phyloP scores from a whole-genome alignment of 495 filamentous ascomycete genomes.

The Umbilicaria muhlenbergii region DNA sequence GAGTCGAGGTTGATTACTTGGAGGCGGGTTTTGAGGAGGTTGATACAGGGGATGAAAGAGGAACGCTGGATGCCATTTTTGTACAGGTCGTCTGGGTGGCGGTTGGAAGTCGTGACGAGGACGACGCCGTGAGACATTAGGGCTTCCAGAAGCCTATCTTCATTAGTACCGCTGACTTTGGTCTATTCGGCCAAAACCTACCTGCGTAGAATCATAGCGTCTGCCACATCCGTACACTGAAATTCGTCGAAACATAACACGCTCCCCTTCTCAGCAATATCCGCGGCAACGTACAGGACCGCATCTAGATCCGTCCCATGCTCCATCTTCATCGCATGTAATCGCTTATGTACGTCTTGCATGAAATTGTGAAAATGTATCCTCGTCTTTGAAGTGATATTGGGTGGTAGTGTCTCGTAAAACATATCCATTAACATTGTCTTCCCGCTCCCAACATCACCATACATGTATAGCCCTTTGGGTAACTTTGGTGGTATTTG shows the following conservation, averaged over 20 bases:
- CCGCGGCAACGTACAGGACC: constrained; percentile 81
- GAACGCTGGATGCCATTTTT: constrained; percentile 95
- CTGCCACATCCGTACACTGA: constrained; percentile 95
- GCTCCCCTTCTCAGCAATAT: constrained; percentile 69
- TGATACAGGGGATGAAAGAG: constrained; percentile 90
- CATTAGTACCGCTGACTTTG: constrained; percentile 1
- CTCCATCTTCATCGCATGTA: constrained; percentile 79
- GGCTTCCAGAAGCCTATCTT: constrained; percentile 58
- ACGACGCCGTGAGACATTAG: constrained; percentile 96
- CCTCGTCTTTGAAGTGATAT: constrained; percentile 73
- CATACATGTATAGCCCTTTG: constrained; percentile 85
- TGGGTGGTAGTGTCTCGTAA: constrained; percentile 75
- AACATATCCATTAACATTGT: constrained; percentile 99
- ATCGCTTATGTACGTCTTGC: constrained; percentile 89
- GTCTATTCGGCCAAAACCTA: constrained; percentile 11
- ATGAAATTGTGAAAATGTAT: constrained; percentile 99
- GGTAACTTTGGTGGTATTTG: constrained; percentile 58
- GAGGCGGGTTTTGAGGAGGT: constrained; percentile 66
- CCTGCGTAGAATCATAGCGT: constrained; percentile 92
- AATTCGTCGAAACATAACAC: constrained; percentile 98
- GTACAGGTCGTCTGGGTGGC: constrained; percentile 91
- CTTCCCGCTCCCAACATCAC: constrained; percentile 95
- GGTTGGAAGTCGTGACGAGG: constrained; percentile 90
- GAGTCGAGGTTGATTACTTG: constrained; percentile 90
- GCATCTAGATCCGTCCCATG: constrained; percentile 86